Evolutionary conservation across 1,284 basidiomycete genomes (phyloP).

Genomic region (Xanthoconium separans): DNA sequence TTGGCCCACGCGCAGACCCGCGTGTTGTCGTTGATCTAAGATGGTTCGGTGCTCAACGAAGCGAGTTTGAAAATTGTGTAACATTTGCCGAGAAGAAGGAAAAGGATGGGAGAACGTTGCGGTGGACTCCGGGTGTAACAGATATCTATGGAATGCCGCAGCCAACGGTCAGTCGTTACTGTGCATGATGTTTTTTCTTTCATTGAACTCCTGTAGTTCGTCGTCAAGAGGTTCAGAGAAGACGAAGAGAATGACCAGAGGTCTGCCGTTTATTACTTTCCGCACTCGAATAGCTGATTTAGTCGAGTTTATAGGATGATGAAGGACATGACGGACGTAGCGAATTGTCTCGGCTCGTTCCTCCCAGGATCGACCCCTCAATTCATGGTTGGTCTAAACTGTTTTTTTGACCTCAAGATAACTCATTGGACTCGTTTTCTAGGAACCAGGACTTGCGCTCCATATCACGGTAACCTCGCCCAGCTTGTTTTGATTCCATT

Average conservation of each 20-base stretch:
- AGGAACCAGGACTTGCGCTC: constrained; percentile 1
- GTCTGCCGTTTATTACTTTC: neutral
- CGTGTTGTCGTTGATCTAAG: neutral
- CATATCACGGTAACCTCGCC: neutral
- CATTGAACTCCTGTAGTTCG: neutral
- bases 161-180: neutral
- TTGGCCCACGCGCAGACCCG: neutral
- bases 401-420: neutral
- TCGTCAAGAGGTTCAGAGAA: neutral
- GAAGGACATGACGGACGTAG: neutral
- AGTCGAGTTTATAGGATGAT: neutral
- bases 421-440: neutral
- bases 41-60: neutral
- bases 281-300: neutral
- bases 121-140: too few species aligned
- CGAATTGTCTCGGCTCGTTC: constrained; percentile 3
- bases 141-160: neutral
- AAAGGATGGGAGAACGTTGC: too few species aligned
- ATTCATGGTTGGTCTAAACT: constrained; percentile 13
- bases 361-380: constrained; percentile 23
- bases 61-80: neutral
- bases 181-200: neutral
- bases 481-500: neutral
- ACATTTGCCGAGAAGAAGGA: neutral
- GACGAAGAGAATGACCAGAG: neutral